Evolutionary conservation across 495 filamentous ascomycete genomes (phyloP).

Genomic region (Hypoxylon trugodes): DNA sequence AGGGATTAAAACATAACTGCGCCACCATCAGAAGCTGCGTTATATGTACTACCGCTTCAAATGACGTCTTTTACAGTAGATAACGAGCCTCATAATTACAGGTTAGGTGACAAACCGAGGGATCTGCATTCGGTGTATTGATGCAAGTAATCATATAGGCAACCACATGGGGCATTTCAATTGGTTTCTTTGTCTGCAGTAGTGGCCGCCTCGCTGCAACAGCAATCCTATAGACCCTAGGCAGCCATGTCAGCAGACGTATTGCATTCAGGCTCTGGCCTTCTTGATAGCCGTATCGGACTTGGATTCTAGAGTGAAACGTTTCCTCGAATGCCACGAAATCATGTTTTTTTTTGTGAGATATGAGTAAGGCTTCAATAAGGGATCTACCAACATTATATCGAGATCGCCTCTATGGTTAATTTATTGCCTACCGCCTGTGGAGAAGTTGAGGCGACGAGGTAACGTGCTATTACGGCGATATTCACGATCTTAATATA

Average conservation of each 20-base stretch:
- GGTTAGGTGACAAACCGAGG: neutral
- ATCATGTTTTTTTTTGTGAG: no score
- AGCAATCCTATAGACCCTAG: slow-evolving; percentile 4
- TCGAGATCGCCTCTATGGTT: no score
- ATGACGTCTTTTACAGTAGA: neutral
- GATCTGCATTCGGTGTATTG: neutral
- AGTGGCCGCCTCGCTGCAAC: slow-evolving; percentile 15
- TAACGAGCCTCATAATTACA: slow-evolving; percentile 21
- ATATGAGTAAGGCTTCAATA: no score
- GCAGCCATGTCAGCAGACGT: slow-evolving; percentile 12
- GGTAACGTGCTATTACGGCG: no score
- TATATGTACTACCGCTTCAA: neutral
- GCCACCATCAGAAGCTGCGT: neutral
- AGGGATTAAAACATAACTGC: no score
- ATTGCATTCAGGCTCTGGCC: no score
- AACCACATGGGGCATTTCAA: slow-evolving; percentile 23
- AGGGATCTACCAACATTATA: no score
- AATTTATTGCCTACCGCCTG: no score
- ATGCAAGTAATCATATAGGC: slow-evolving; percentile 22
- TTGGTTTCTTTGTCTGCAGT: slow-evolving; percentile 14
- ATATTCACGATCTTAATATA: no score
- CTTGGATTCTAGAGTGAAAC: neutral
- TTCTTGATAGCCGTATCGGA: neutral
- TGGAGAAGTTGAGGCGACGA: no score
- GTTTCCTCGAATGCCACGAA: neutral